Base-by-base conservation (phyloP, 192 early-diverging fungal genomes). In the Entophlyctis helioformis region DNA sequence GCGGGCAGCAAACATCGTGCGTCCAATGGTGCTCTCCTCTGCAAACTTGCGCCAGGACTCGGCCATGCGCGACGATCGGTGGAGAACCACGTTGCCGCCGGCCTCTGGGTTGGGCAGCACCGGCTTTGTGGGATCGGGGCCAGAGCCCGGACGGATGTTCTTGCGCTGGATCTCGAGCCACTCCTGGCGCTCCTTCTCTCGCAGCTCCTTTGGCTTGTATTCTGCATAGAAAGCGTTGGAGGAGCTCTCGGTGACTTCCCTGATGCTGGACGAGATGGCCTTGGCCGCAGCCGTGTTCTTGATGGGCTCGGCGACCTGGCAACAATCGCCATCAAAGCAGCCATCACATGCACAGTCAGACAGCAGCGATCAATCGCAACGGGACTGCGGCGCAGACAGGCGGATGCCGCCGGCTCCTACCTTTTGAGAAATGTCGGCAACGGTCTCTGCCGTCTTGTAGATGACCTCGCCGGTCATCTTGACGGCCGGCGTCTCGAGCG, bases 31-130 rank as follows among this genome's bases (percentile, higher is more conserved):
- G 69, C 71, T 87, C 37, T 76, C 82, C 41, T 89, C 86, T 67
- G 89, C 89, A 64, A 96, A 92, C 42, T 82, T 83, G 23, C 77
- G 72, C 95, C 95, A 98, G 55, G 78, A 78, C 67, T 83, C 83
- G 59, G 87, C 87, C 78, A 84, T 82, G 47, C 73, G 78, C 42
- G 85, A 78, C 46, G 86, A 80, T 72, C 89, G 82, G 69, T 94
- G 87, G 34, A 91, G 48, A 12, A 91, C 82, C 34, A 92, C 76
- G 32, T 77, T 72, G 34, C 45, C 18, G 19, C 67, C 59, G 39
- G 70, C 68, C 12, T 74, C 55, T 0, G 53, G 45, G 37, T 71
- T 56, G 20, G 64, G 56, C n/a, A n/a, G n/a, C n/a, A n/a, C n/a
- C n/a, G n/a, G n/a, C n/a, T n/a, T n/a, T n/a, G n/a, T n/a, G n/a